Conservation (phyloP, 148 eudicot genomes). For the Vaccinium myrtillus region DNA sequence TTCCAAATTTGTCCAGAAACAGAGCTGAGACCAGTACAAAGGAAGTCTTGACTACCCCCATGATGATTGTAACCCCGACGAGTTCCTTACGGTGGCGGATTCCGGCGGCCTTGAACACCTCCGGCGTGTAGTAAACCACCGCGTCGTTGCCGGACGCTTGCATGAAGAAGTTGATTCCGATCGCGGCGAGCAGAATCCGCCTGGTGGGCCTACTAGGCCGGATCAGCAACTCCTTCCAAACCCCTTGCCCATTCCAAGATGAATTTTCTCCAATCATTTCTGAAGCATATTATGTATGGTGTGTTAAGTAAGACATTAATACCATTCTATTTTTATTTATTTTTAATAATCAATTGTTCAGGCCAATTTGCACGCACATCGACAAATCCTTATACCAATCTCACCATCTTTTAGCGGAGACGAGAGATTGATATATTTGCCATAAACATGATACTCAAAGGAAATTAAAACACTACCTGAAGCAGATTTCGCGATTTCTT, state of each 20-base stretch:
- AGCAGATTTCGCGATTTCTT: slow-evolving; percentile 54
- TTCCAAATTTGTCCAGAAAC: slow-evolving; percentile 67
- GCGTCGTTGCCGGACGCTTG: slow-evolving; percentile 97
- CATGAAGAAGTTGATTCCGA: slow-evolving; percentile 95
- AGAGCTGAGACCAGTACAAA: slow-evolving; percentile 75
- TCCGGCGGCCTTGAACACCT: slow-evolving; percentile 83
- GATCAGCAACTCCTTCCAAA: slow-evolving; percentile 73
- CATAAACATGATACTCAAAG: background rate
- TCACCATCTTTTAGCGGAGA: no score
- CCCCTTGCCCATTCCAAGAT: slow-evolving; percentile 52
- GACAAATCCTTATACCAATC: no score
- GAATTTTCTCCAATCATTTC: background rate
- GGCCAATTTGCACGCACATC: no score
- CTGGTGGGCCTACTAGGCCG: slow-evolving; percentile 46
- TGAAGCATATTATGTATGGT: background rate
- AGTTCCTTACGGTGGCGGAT: slow-evolving; percentile 43
- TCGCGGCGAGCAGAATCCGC: slow-evolving; percentile 63
- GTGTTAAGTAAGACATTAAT: background rate
- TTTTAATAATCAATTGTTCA: no score
- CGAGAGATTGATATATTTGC: background rate
- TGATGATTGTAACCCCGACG: slow-evolving; percentile 67
- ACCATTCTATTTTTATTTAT: no score
- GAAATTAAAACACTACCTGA: background rate
- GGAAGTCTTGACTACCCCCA: slow-evolving; percentile 75
- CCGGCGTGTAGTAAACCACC: slow-evolving; percentile 85